Evolutionary conservation across 31 red algal genomes (phyloP), one percentile per base, ranked within the genome.

Genomic region (Odonthalia washingtoniensis): DNA sequence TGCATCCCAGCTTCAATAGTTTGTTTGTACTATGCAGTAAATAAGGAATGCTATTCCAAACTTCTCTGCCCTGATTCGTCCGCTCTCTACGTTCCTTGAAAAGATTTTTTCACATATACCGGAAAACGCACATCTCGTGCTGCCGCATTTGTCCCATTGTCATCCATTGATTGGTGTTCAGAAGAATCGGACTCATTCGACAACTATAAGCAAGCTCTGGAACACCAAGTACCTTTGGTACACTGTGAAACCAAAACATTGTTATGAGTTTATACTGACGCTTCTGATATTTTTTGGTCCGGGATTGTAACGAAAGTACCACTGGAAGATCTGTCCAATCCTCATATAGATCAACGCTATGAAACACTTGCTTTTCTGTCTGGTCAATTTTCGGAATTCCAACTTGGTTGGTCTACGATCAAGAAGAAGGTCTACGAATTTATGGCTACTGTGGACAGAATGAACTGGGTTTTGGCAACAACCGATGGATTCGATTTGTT

Each of bases 241-340:
- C 0, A 84, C 45, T 67, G 67, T 40, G 68, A 84, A 27, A n/a
- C 14, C 32, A 52, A 40, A 12, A 73, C 35, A 49, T 0, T 0
- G 14, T 40, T 84, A 0, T 74, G 81, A 33, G 68, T 84, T 37
- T 75, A 75, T 68, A 82, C 78, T 39, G 78, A 82, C 72, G 0
- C 78, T n/a, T 72, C 30, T 33, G 61, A 82, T 36, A 37, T 21
- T n/a, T 21, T 84, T 45, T 84, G 67, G 81, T 73, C 81, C 12
- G 40, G 0, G 17, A 43, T 84, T 74, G 33, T 75, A 9, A 85
- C 81, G 6, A 0, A 74, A 74, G 18, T 74, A 28, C 69, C 67
- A 14, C 68, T 0, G 40, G 0, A 41, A 5, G 81, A 46, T 30
- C 68, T 85, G 0, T 17, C 14, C 9, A 85, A 42, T 31, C 69